Base-by-base conservation (phyloP, 768 basidiomycete species). In the Holtermannia corniformis region DNA sequence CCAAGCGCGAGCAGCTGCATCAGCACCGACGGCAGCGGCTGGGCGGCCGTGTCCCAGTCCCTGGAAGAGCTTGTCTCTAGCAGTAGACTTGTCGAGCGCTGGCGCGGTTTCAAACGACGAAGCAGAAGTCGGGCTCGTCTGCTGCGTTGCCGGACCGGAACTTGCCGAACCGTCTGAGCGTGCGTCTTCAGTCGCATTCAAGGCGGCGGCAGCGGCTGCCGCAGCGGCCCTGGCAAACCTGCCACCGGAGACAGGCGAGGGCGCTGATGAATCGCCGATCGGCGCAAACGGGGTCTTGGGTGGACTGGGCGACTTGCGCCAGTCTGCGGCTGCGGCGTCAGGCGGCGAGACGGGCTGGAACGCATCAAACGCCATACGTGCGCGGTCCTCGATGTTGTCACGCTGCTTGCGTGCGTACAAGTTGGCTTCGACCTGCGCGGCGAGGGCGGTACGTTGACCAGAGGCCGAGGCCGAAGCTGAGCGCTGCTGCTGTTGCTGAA, bases 401-500 rank as follows among this genome's bases (percentile, higher is more conserved):
- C 32, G 32, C 32, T 37, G n/a, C 14, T 44, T 47, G 32, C 55
- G 46, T 23, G 55, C 49, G 37, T 51, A 43, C 26, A 55, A 28
- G 27, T 55, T 47, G 16, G 44, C 52, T 27, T 54, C 50, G 32
- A 56, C 55, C 25, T 52, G 50, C 3, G 60, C 56, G 2, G 48
- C 42, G 10, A 56, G 46, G 12, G 50, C 55, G 7, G 43, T 47
- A 14, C 47, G 50, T 51, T 47, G 53, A 49, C 2, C 16, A 50
- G 52, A 16, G 44, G 22, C 21, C 44, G 47, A 23, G 55, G 27
- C 24, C 45, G 56, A 25, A 57, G 49, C 54, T 12, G 53, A 22
- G 25, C 54, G 51, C 28, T 59, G 58, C 26, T 59, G 59, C 47
- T 61, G 56, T 24, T 52, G 45, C 11, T 61, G 56, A n/a, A 57